These are phyloP conservation scores for Alnus glutinosa DNA, from an alignment of 306 rosid species.

Conservation along the genomic window DNA sequence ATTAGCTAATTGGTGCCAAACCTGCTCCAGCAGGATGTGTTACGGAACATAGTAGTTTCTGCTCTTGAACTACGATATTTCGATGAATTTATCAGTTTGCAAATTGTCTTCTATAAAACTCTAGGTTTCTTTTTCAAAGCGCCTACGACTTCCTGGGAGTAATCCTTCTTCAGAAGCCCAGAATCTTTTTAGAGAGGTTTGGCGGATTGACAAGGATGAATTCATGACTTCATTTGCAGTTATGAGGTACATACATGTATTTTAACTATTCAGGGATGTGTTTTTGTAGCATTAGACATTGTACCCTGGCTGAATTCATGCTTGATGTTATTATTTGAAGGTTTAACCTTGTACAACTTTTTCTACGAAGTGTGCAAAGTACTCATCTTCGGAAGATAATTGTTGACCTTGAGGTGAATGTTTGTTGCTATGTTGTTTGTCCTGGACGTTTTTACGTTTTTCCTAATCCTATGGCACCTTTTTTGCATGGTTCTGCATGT, in stretches of 20 bases:
- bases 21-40: not conserved
- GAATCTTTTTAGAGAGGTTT: constrained; percentile 68
- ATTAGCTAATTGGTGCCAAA: not conserved
- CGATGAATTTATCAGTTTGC: constrained; percentile 13
- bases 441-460: constrained; percentile 10
- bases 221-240: constrained; percentile 68
- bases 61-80: constrained; percentile 18
- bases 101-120: constrained; percentile 26
- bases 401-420: constrained; percentile 78
- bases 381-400: constrained; percentile 76
- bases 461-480: constrained; percentile 12
- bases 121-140: constrained; percentile 84
- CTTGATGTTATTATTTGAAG: constrained; percentile 47
- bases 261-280: not conserved
- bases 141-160: constrained; percentile 71
- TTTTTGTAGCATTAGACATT: not conserved
- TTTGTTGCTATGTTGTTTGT: constrained; percentile 10
- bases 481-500: constrained; percentile 23
- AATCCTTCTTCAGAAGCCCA: constrained; percentile 44
- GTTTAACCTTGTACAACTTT: constrained; percentile 81
- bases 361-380: constrained; percentile 62
- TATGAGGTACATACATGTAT: constrained; percentile 65
- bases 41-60: not conserved
- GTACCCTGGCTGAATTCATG: constrained; percentile 30
- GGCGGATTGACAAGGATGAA: constrained; percentile 90